These are phyloP conservation scores for Capronia americana DNA, from an alignment of 2,329 filamentous ascomycete genomes.

Conservation along the genomic window DNA sequence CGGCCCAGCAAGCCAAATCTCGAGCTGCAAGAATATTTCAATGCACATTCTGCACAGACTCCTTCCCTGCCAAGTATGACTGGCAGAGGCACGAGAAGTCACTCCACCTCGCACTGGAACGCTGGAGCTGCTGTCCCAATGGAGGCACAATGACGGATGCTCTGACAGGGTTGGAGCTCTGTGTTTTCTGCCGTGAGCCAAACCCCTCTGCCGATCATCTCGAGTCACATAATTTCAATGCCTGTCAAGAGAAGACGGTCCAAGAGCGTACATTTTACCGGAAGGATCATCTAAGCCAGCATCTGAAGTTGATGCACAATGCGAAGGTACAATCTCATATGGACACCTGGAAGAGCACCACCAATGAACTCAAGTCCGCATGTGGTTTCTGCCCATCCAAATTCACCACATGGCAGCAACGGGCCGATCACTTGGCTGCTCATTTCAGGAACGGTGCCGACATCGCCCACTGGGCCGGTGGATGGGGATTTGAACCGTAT, in stretches of 20 bases:
- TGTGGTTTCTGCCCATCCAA: constrained; percentile 46
- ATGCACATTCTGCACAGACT: constrained; percentile 65
- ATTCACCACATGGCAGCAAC: constrained; percentile 43
- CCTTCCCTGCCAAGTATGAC: constrained; percentile 64
- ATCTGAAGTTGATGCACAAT: constrained; percentile 62
- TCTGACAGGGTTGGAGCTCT: constrained; percentile 47
- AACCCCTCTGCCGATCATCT: constrained; percentile 64
- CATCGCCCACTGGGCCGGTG: constrained; percentile 49
- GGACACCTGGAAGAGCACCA: constrained; percentile 61
- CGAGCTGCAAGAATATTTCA: constrained; percentile 58
- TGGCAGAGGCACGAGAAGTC: constrained; percentile 67
- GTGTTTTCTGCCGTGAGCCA: constrained; percentile 64
- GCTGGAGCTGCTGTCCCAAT: constrained; percentile 66
- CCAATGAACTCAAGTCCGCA: constrained; percentile 55
- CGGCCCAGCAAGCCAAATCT: constrained; percentile 50
- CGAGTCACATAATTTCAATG: constrained; percentile 64
- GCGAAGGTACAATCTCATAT: constrained; percentile 57
- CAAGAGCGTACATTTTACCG: constrained; percentile 66
- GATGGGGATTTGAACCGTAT: constrained; percentile 48
- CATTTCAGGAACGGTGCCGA: constrained; percentile 49
- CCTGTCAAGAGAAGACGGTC: constrained; percentile 65
- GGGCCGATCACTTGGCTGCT: constrained; percentile 49
- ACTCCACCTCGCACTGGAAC: constrained; percentile 62
- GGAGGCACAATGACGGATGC: constrained; percentile 58
- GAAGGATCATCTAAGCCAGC: constrained; percentile 64